phyloP scores from a whole-genome alignment of 805 yeast species.

The Candida boidinii region DNA sequence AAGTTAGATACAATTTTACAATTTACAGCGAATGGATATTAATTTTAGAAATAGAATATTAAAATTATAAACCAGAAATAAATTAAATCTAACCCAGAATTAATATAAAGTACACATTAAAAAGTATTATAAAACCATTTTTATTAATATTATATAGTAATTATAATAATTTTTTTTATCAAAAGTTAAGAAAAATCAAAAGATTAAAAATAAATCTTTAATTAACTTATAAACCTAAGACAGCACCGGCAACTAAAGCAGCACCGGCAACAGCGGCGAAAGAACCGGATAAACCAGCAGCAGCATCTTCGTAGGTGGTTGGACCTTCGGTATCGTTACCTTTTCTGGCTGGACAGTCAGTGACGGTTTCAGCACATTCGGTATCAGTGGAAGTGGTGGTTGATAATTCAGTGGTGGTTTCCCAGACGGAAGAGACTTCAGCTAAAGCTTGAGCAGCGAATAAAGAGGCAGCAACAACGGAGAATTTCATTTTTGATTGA shows the following conservation, averaged over 20 bases:
- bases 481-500: conserved; percentile 25
- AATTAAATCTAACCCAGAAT: no score
- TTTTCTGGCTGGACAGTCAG: conserved; percentile 31
- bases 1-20: no score
- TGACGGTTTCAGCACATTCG: conserved; percentile 30
- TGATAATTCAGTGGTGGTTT: conserved; percentile 23
- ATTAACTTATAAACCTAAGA: conserved; percentile 24
- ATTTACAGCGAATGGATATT: no score
- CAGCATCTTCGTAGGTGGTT: conserved; percentile 21
- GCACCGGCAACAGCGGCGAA: conserved; percentile 27
- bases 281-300: conserved; percentile 15
- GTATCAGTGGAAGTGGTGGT: conserved; percentile 35
- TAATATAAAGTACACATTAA: no score
- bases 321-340: conserved; percentile 9
- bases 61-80: no score
- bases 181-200: no score
- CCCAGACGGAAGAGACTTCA: conserved; percentile 14
- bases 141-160: no score
- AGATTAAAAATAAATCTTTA: not conserved
- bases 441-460: conserved; percentile 19
- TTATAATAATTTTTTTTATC: no score
- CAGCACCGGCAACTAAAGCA: conserved; percentile 24
- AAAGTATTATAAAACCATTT: no score
- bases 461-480: conserved; percentile 22
- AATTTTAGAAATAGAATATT: no score